Evolutionary conservation across 352 stramenopile species (phyloP).

Genomic region (Globisporangium emineosum): DNA sequence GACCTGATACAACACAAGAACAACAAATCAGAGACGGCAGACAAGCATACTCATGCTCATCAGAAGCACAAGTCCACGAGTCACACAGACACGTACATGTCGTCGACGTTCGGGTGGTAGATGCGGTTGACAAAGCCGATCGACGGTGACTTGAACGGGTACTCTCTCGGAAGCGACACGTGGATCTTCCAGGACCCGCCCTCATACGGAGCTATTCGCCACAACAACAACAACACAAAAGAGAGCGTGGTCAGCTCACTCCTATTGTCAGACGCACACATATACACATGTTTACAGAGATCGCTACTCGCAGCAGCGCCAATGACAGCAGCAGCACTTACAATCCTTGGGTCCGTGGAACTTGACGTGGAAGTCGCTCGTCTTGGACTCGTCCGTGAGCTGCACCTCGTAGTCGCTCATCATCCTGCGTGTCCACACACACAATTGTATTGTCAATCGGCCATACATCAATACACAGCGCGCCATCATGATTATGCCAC

Average conservation of each 20-base stretch:
- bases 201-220: constrained; percentile 80
- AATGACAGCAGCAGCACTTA: constrained; percentile 25
- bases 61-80: not conserved
- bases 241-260: not conserved
- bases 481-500: not conserved
- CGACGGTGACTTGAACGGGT: constrained; percentile 92
- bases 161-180: constrained; percentile 90
- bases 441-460: constrained; percentile 4
- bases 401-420: constrained; percentile 90
- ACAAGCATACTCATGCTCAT: constrained; percentile 6
- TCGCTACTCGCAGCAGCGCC: not conserved
- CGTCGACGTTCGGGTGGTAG: constrained; percentile 93
- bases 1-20: constrained; percentile 42
- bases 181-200: constrained; percentile 92
- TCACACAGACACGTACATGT: constrained; percentile 57
- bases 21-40: not conserved
- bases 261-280: not conserved
- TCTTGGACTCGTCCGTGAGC: constrained; percentile 79
- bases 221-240: constrained; percentile 3
- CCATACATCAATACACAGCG: not conserved
- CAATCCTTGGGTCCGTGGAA: constrained; percentile 84
- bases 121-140: constrained; percentile 93
- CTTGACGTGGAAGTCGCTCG: constrained; percentile 82
- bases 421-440: constrained; percentile 51
- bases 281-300: not conserved